phyloP scores from a whole-genome alignment of 805 yeast genomes.

The Ogataea zsoltii region DNA sequence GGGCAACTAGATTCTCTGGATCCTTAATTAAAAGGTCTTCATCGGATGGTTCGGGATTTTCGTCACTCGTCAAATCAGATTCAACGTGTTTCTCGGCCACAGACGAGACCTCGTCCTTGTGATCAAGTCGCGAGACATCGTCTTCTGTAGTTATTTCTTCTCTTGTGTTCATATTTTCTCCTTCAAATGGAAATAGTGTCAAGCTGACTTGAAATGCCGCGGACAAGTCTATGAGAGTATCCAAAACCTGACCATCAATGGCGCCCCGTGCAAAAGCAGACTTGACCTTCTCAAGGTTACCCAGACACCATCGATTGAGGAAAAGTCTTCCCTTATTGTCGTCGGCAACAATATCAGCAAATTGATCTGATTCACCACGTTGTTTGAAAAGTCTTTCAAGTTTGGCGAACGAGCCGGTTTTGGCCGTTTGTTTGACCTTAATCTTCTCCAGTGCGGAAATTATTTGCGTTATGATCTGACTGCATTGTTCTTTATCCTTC shows the following conservation, averaged over 20 bases:
- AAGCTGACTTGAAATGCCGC: conserved; percentile 18
- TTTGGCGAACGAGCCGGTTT: conserved; percentile 6
- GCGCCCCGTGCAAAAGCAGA: conserved; percentile 11
- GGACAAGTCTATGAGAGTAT: conserved; percentile 16
- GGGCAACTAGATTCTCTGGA: not conserved
- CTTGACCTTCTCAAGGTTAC: conserved; percentile 8
- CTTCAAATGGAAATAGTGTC: conserved; percentile 16
- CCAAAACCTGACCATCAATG: conserved; percentile 16
- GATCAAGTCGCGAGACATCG: too few species aligned
- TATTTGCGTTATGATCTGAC: not conserved
- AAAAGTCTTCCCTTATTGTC: conserved; percentile 14
- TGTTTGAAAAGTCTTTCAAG: conserved; percentile 5
- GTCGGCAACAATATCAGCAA: conserved; percentile 12
- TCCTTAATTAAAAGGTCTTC: too few species aligned
- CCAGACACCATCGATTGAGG: conserved; percentile 20
- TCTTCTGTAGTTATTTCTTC: too few species aligned
- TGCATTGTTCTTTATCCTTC: conserved; percentile 3
- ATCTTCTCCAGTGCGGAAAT: conserved; percentile 14
- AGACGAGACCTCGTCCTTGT: too few species aligned
- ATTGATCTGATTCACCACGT: not conserved
- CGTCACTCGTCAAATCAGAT: too few species aligned
- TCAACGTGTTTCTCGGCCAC: too few species aligned
- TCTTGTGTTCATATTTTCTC: not conserved
- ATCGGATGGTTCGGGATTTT: not conserved
- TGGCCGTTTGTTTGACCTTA: conserved; percentile 6